These are phyloP conservation scores for Phytophthora idaei DNA, from an alignment of 352 stramenopile species.

Conservation along the genomic window DNA sequence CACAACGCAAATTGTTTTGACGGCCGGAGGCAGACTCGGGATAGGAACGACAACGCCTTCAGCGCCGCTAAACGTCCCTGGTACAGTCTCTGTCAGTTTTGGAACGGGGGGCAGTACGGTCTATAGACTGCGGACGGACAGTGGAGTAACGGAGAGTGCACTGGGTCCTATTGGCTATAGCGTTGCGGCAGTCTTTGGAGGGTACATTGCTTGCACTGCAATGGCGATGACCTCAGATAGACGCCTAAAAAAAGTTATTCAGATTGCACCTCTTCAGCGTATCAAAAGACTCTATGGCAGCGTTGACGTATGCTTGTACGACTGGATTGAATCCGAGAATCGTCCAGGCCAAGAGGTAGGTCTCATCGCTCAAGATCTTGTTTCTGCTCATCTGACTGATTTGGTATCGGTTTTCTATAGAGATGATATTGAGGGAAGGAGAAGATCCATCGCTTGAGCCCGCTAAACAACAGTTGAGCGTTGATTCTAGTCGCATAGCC, in stretches of 20 bases:
- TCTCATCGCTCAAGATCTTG: too few species aligned
- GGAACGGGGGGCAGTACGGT: background rate
- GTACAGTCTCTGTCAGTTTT: background rate
- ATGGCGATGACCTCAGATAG: background rate
- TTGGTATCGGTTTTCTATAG: too few species aligned
- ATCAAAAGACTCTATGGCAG: background rate
- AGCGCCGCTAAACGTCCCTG: background rate
- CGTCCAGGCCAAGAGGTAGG: too few species aligned
- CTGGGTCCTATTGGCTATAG: background rate
- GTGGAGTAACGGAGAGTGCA: background rate
- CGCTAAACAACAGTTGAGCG: too few species aligned
- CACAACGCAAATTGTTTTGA: background rate
- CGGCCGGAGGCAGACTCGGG: background rate
- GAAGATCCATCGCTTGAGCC: too few species aligned
- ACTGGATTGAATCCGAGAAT: too few species aligned
- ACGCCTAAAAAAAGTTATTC: background rate
- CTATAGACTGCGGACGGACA: background rate
- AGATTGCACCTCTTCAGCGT: background rate
- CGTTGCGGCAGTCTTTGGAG: background rate
- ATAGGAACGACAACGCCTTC: background rate
- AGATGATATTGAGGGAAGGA: too few species aligned
- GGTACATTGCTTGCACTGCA: background rate
- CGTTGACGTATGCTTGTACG: too few species aligned
- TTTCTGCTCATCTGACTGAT: too few species aligned
- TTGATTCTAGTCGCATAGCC: too few species aligned